Base-by-base conservation (phyloP, 441 rosid genomes). In the Heliophila coronopifolia region DNA sequence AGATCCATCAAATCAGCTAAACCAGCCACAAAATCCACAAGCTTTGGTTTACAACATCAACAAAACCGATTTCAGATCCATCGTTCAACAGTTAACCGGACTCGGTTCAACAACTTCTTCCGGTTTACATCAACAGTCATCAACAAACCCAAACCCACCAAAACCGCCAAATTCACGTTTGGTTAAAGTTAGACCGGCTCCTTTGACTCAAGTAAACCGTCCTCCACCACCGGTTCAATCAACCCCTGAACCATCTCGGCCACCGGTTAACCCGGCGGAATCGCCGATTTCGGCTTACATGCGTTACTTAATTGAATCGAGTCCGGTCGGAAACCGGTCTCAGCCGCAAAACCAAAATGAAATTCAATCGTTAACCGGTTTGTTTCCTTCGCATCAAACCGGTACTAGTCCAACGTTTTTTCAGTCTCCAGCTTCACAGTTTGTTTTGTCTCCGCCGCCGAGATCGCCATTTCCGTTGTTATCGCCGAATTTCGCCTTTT, bases 41-140 rank as follows among this genome's bases (percentile, higher is more conserved):
- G 91, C 91, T 58, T 86, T 83, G 73, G 93, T 89, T 60, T 89
- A 83, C 73, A 89, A 89, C 72, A 89, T 89, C 47, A 83, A 84
- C 84, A 89, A 85, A 86, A 83, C 75, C 50, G 88, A 89, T 49
- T 89, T 89, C 43, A 73, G 95, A 50, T 83, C 77, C 35, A 72
- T 86, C 27, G 97, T 85, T 73, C 97, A 89, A 68, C 86, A 81
- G 64, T 79, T 89, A 32, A 89, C 97, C 20, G 93, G 97, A 49
- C 79, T 86, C 2, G 88, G 91, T 19, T 78, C n/a, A n/a, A n/a
- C 97, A 2, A 76, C 66, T 40, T 84, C 85, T 18, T 75, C 76
- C 19, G 59, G n/a, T n/a, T n/a, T 73, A 60, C 86, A 83, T 40
- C 76, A 74, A 47, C 77, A 79, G 2, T 79, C 65, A 40, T 3